Conservation (phyloP, 2,329 filamentous ascomycete genomes). For the Cytospora paraplurivora region DNA sequence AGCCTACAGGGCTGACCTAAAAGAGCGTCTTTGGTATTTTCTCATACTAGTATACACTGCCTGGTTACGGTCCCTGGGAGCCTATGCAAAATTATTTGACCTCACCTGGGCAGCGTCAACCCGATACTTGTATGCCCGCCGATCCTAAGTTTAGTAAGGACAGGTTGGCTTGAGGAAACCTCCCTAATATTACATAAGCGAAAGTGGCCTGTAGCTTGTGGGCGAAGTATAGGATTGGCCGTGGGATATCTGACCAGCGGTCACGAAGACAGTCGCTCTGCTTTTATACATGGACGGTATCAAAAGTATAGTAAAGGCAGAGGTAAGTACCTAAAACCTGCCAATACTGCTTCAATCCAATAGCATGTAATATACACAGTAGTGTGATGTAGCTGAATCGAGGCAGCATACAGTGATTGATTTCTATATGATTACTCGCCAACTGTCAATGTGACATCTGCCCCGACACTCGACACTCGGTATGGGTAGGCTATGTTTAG, state of each 20-base stretch:
- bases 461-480: too few species aligned
- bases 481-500: too few species aligned
- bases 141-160: not conserved
- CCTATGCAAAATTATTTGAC: too few species aligned
- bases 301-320: not conserved
- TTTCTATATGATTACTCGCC: too few species aligned
- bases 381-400: too few species aligned
- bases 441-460: too few species aligned
- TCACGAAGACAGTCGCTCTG: not conserved
- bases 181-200: not conserved
- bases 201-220: not conserved
- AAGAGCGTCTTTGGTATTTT: not conserved
- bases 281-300: not conserved
- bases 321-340: not conserved
- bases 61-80: too few species aligned
- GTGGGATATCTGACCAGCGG: not conserved
- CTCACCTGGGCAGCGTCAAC: too few species aligned
- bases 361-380: too few species aligned
- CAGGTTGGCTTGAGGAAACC: not conserved
- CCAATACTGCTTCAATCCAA: not conserved
- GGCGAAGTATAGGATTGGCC: not conserved
- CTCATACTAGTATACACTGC: not conserved
- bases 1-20: not conserved
- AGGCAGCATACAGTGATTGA: too few species aligned
- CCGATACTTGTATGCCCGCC: not conserved